A percentile compares a stretch with the other conserved stretches of the same genome.
phyloP scores from a whole-genome alignment of 1,284 basidiomycete genomes.

The Leccinum huronense region DNA sequence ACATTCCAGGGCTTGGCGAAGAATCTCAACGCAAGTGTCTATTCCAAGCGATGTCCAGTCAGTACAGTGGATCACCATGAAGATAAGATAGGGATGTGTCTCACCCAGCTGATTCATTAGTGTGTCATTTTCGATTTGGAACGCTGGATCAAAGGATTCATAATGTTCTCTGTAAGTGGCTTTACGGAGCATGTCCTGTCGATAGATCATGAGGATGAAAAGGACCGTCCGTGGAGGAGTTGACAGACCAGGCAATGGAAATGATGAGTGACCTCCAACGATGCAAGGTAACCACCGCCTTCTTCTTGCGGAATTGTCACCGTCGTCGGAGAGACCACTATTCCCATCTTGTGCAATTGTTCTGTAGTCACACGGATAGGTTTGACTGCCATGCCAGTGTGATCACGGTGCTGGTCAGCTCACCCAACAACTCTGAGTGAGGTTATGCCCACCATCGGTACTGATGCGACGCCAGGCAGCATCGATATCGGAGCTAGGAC shows the following conservation, averaged over 20 bases:
- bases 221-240: neutral
- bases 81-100: neutral
- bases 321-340: neutral
- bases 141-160: neutral
- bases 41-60: neutral
- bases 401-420: neutral
- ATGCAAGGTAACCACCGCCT: conserved; percentile 12
- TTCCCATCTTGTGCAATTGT: conserved; percentile 9
- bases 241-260: conserved; percentile 13
- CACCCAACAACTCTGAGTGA: neutral
- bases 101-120: conserved; percentile 3
- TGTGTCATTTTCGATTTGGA: neutral
- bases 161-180: conserved; percentile 5
- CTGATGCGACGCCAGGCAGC: conserved; percentile 13
- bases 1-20: conserved; percentile 6
- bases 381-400: neutral
- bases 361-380: conserved; percentile 7
- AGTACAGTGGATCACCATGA: neutral
- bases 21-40: conserved; percentile 3
- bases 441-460: conserved; percentile 3
- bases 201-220: neutral
- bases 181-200: conserved; percentile 8
- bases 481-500: conserved; percentile 13
- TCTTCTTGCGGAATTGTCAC: conserved; percentile 10
- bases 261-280: conserved; percentile 9